These are phyloP conservation scores for Oxytropis ochrocephala DNA, from an alignment of 306 rosid genomes.

Conservation along the genomic window DNA sequence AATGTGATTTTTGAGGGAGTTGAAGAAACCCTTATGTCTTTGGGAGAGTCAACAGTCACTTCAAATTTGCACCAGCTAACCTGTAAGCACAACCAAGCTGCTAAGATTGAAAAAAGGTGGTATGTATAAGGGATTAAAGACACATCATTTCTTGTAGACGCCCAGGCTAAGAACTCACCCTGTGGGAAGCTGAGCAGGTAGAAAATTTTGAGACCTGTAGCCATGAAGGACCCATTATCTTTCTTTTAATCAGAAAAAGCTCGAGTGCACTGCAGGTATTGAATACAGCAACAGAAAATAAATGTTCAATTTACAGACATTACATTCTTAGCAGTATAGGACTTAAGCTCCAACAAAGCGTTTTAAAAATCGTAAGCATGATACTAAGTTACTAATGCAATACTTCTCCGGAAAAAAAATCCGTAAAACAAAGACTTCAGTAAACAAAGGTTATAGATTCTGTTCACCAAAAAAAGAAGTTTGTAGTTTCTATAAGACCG, in stretches of 20 bases:
- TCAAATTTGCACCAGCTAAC: conserved; percentile 99
- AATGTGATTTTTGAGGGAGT: conserved; percentile 42
- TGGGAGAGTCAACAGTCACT: conserved; percentile 67
- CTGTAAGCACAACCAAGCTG: conserved; percentile 38
- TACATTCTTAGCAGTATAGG: not conserved
- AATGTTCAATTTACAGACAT: conserved; percentile 2
- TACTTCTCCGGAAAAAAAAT: not conserved
- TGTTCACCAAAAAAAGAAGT: not conserved
- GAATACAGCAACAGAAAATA: conserved; percentile 16
- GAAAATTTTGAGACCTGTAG: conserved; percentile 57
- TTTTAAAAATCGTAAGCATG: not conserved
- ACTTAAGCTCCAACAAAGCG: not conserved
- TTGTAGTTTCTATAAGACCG: not conserved
- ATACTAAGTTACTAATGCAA: not conserved
- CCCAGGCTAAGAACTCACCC: conserved; percentile 47
- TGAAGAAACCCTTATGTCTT: conserved; percentile 51
- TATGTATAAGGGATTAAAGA: not conserved
- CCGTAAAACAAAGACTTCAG: not conserved
- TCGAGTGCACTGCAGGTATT: conserved; percentile 76
- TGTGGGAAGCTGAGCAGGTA: conserved; percentile 44
- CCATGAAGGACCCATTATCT: conserved; percentile 95
- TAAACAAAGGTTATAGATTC: not conserved
- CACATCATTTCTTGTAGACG: not conserved
- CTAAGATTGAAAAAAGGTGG: conserved; percentile 12
- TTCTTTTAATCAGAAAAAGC: conserved; percentile 78